Percentiles rank a stretch among this genome's conserved stretches.
These are phyloP conservation scores for Letharia columbiana DNA, from an alignment of 495 filamentous ascomycete genomes.

Conservation along the genomic window DNA sequence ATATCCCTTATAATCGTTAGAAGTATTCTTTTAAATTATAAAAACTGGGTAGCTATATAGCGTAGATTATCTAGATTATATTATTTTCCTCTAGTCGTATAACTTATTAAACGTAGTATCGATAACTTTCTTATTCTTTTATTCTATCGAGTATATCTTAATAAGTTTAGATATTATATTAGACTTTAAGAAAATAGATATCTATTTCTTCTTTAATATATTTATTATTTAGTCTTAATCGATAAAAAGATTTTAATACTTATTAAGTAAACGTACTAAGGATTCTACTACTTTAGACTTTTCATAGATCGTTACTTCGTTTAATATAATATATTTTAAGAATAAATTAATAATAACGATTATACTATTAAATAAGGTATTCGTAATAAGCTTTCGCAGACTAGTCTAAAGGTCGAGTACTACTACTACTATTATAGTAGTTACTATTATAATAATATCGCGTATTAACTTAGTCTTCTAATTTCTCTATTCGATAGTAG, in stretches of 20 bases:
- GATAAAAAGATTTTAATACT: conserved; percentile 1
- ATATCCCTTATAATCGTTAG: neutral
- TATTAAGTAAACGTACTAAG: conserved; percentile 1
- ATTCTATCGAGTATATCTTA: conserved; percentile 2
- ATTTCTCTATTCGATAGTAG: no score
- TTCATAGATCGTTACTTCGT: neutral
- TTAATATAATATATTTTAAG: neutral
- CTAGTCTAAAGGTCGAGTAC: neutral
- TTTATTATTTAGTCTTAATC: neutral
- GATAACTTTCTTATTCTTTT: conserved; percentile 15
- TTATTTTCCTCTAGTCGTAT: conserved; percentile 16
- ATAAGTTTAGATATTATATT: neutral
- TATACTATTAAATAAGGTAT: neutral
- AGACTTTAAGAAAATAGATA: conserved; percentile 1
- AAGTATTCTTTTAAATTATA: conserved; percentile 17
- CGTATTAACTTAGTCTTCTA: neutral
- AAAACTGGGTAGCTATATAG: conserved; percentile 16
- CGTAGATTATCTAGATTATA: neutral
- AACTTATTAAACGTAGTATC: conserved; percentile 19
- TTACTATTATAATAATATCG: neutral
- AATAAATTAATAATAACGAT: neutral
- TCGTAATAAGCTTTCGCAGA: neutral
- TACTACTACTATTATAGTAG: neutral
- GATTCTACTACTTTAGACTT: neutral
- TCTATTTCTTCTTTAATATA: neutral